Evolutionary conservation across 2,329 filamentous ascomycete species (phyloP).

Genomic region (Aspergillus persii): DNA sequence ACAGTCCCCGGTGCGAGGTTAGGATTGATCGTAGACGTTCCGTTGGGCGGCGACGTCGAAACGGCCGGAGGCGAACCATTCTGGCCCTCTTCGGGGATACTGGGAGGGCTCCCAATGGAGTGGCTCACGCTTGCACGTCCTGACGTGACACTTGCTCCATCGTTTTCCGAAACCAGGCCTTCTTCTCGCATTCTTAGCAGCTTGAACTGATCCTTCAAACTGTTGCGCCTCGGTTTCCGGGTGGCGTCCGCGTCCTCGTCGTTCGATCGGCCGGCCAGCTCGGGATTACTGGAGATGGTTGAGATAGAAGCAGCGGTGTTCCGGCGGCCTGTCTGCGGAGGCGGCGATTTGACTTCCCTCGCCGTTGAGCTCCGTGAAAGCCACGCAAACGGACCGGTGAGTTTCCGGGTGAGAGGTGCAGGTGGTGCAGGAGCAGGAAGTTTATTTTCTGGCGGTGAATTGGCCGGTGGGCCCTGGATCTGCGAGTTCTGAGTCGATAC

Average conservation of each 20-base stretch:
- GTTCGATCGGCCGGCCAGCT: conserved; percentile 73
- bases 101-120: conserved; percentile 48
- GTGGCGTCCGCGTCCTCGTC: conserved; percentile 59
- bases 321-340: conserved; percentile 52
- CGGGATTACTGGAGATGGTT: conserved; percentile 75
- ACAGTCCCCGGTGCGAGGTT: conserved; percentile 81
- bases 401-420: conserved; percentile 59
- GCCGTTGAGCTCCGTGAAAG: conserved; percentile 65
- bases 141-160: conserved; percentile 52
- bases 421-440: conserved; percentile 39
- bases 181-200: conserved; percentile 73
- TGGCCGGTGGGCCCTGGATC: conserved; percentile 63
- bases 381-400: conserved; percentile 86
- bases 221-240: conserved; percentile 56
- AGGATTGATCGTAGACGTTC: conserved; percentile 65
- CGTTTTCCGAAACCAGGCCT: conserved; percentile 57
- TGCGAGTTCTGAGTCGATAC: conserved; percentile 31
- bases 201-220: conserved; percentile 76
- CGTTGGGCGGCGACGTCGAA: conserved; percentile 42
- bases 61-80: conserved; percentile 31
- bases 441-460: conserved; percentile 49
- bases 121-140: conserved; percentile 44
- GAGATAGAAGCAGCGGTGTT: conserved; percentile 79
- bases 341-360: conserved; percentile 57
- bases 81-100: conserved; percentile 48